Base-by-base conservation (phyloP, 2,329 filamentous ascomycete genomes). In the Coniochaeta sp. region DNA sequence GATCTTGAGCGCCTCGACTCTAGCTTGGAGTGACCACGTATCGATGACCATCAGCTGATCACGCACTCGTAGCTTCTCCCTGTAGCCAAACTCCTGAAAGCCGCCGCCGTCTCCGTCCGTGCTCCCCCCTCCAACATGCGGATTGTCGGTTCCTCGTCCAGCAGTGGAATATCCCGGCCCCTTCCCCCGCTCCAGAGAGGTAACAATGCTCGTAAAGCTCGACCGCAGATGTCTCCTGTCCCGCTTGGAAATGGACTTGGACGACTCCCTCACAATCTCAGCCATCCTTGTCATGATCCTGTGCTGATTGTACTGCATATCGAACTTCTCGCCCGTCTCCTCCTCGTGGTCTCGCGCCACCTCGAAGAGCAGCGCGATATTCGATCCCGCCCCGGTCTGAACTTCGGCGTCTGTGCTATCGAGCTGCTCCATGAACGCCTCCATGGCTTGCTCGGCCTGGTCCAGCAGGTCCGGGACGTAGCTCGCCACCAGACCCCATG, bases 351-450 rank as follows among this genome's bases (percentile, higher is more conserved):
- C 73, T 36, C 80, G 77, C 2, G 78, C 78, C 63, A 89, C 89
- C 72, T 96, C 92, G 67, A 90, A 93, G 12, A 96, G 79, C 11
- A 96, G 78, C 0, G 91, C 91, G 62, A 96, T 92, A 71, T 90
- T 90, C 68, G 89, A 84, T 3, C 89, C 91, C 0, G 91, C 89
- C 3, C 88, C 85, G 54, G 91, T 85, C 68, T 95, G 90, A 1
- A 96, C 89, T 9, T 82, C 78, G 0, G 86, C 77, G 61, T 91
- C 87, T 34, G 80, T 80, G 70, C 89, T 91, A 62, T 93, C 87
- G 19, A 96, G 87, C 73, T 96, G 92, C 56, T 96, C 91, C 47
- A 90, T 86, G 66, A 96, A 91, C 1, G 88, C 87, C 59, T 95
- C 89, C 67, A 95, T 83, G 17, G 90, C 88, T 31, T 84, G 76